Evolutionary conservation across 208 protist species (phyloP), one percentile per base, ranked within the genome.

Genomic region (Trypanosoma grayi): DNA sequence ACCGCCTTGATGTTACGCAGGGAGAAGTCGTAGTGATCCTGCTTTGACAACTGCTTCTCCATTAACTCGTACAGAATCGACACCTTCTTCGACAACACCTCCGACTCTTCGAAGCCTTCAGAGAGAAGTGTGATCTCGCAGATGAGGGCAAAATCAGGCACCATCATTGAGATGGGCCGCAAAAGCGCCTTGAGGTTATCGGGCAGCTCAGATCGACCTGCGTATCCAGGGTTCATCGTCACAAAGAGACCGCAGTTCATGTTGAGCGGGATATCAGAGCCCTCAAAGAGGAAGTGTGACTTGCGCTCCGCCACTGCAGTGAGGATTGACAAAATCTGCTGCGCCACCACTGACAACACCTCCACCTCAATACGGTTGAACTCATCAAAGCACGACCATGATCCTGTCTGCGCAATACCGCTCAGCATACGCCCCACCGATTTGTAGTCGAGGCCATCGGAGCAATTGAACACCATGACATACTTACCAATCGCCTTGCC

Each of bases 171-270:
- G 28, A 99, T 96, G 36, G 98, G 97, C n/a, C 98, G 87, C 50
- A 99, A 88, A 36, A 99, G 75, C 9, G 93, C 92, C 75, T 99
- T 98, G 18, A 99, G 83, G 83, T 99, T 99, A 73, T 99, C 98
- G 6, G 98, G 98, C 34, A 99, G 83, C 77, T 99, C 97, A 6
- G 97, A 97, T 41, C 98, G 93, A 20, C 98, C 98, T 14, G 97
- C 97, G 83, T 99, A 99, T 51, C 97, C 95, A 43, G 98, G 98
- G 76, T 99, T 99, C 98, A 99, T 99, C 16, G 98, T 99, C 10
- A 99, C 96, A 75, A 99, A 99, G 34, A 99, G 91, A 64, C 97
- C 97, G 77, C 90, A 97, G 55, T 94, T 97, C 62, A 79, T 66
- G 54, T 98, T 98, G n/a, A 99, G 87, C 28, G 79, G 75, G 54